Percentiles rank a stretch among this genome's conserved stretches.
phyloP scores from a whole-genome alignment of 2,329 filamentous ascomycete genomes.

The Diplodia sapinea region DNA sequence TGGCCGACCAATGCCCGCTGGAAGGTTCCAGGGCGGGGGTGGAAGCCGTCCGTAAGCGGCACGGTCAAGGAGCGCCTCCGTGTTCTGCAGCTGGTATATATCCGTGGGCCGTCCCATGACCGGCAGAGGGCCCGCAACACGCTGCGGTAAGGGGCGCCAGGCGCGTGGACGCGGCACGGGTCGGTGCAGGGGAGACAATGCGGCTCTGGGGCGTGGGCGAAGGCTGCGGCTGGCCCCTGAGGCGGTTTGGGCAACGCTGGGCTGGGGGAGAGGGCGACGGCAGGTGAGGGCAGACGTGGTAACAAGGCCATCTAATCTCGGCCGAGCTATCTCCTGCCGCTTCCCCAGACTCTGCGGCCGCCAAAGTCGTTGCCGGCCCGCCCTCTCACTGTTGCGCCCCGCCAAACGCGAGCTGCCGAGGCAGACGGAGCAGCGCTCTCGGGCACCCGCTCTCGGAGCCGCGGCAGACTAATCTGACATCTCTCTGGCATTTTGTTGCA shows the following conservation, averaged over 20 bases:
- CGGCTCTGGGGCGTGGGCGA: conserved; percentile 1
- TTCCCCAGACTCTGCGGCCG: conserved; percentile 9
- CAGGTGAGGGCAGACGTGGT: not conserved
- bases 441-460: not conserved
- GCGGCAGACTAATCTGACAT: not conserved
- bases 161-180: conserved; percentile 13
- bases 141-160: conserved; percentile 13
- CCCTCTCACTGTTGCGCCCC: not conserved
- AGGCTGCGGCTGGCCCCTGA: conserved; percentile 14
- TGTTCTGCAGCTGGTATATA: conserved; percentile 5
- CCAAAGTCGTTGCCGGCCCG: not conserved
- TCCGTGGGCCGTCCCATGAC: conserved; percentile 19
- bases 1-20: conserved; percentile 8
- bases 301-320: not conserved
- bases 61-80: conserved; percentile 22
- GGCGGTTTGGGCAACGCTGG: not conserved
- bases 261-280: not conserved
- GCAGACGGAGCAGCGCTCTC: not conserved
- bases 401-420: not conserved
- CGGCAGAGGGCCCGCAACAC: conserved; percentile 9
- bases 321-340: not conserved
- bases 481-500: not conserved
- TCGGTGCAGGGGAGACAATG: not conserved
- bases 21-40: conserved; percentile 11
- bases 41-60: not conserved